Evolutionary conservation across 495 filamentous ascomycete genomes (phyloP), one percentile per base, ranked within the genome.

Genomic region (Aspergillus incahuasiensis): DNA sequence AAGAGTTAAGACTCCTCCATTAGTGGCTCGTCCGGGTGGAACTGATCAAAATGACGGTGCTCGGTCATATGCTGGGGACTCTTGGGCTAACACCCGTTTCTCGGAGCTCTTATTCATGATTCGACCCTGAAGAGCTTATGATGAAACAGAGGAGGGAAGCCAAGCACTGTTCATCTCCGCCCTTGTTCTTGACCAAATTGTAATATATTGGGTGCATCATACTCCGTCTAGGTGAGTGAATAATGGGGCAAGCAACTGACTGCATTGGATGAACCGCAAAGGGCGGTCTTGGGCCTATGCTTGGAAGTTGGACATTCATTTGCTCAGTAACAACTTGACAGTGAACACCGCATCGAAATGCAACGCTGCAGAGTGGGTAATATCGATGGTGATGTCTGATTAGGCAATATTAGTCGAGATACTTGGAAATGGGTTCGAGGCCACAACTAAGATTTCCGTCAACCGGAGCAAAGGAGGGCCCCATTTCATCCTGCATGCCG

Each of bases 11-110:
- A 9, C 32, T 40, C 48, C 50, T 46, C 35, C 46, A 5, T 50
- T 57, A 58, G 59, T 52, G 38, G 40, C 21, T 41, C 34, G 48
- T 19, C 34, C 24, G 21, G 38, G 48, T 57, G 51, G 54, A 52
- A 52, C 46, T 49, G 46, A 21, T 38, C 46, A 35, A 49, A 38
- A 35, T 49, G 46, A 38, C 18, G 46, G 46, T 35, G 46, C 21
- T 30, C 25, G 24, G 25, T 38, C 43, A 38, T 9, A 28, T 35
- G 4, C 32, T 35, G 32, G 32, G 8, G 32, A 35, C 8, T n/a
- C n/a, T n/a, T 35, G 32, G 9, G 12, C 32, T 24, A n/a, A 2
- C 20, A 19, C 30, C 25, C 24, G 45, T 47, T 55, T 47, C 34
- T 41, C 22, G 13, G 20, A 32, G 13, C 19, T 13, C 22, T 42